These are phyloP conservation scores for Myochromella boudieri DNA, from an alignment of 768 basidiomycete genomes.

Conservation along the genomic window DNA sequence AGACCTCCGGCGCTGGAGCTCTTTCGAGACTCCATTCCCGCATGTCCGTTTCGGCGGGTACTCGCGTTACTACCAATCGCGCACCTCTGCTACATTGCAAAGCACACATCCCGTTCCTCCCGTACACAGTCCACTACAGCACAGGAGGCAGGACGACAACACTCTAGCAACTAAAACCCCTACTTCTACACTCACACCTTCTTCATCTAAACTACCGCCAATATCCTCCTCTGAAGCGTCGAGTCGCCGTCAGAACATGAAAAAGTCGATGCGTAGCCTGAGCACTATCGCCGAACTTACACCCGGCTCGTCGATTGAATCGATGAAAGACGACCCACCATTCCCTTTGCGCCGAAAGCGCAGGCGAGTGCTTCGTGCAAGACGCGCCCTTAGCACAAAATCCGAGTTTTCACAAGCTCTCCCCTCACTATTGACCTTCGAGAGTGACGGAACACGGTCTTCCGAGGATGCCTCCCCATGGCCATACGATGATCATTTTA, in stretches of 20 bases:
- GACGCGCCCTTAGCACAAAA: slow-evolving; percentile 38
- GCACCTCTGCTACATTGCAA: slow-evolving; percentile 17
- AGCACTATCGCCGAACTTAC: slow-evolving; percentile 23
- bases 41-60: slow-evolving; percentile 41
- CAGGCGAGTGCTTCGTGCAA: slow-evolving; percentile 28
- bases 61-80: slow-evolving; percentile 34
- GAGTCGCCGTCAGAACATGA: slow-evolving; percentile 8
- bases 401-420: slow-evolving; percentile 29
- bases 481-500: slow-evolving; percentile 2
- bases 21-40: slow-evolving; percentile 38
- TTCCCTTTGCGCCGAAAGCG: slow-evolving; percentile 30
- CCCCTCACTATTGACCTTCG: slow-evolving; percentile 14
- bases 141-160: too few relatives aligned
- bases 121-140: too few relatives aligned
- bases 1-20: slow-evolving; percentile 34
- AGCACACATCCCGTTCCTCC: background rate
- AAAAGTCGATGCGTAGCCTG: slow-evolving; percentile 13
- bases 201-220: slow-evolving; percentile 5
- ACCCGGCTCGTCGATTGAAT: background rate
- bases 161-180: too few relatives aligned
- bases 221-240: slow-evolving; percentile 23
- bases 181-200: too few relatives aligned
- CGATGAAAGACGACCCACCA: too few relatives aligned
- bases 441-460: too few relatives aligned
- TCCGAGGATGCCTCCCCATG: too few relatives aligned